phyloP scores from a whole-genome alignment of 2,329 filamentous ascomycete species.

The Pseudogymnoascus sp. region DNA sequence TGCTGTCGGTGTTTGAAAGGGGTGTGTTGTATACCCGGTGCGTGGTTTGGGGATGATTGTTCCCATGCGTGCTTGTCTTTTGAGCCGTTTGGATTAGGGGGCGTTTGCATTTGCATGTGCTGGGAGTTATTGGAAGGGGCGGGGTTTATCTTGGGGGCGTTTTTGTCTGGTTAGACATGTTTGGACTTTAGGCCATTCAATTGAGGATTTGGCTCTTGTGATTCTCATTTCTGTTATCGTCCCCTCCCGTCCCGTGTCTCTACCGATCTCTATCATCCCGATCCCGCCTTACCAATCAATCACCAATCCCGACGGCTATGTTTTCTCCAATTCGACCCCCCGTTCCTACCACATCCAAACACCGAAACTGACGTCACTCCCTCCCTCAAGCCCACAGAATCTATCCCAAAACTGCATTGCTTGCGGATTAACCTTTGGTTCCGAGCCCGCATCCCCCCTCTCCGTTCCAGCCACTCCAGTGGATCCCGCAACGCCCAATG shows the following conservation, averaged over 20 bases:
- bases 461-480: not conserved
- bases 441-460: not conserved
- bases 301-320: not conserved
- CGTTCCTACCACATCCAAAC: not conserved
- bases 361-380: not conserved
- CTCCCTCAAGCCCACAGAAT: not conserved
- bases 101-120: constrained; percentile 4
- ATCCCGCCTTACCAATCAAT: not conserved
- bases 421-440: constrained; percentile 1
- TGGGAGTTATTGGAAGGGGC: not conserved
- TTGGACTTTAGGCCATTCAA: not conserved
- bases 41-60: not conserved
- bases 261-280: not conserved
- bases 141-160: not conserved
- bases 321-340: not conserved
- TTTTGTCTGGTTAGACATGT: not conserved
- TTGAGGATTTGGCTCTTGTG: not conserved
- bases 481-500: not conserved
- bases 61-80: not conserved
- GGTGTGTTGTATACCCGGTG: not conserved
- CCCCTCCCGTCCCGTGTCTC: not conserved
- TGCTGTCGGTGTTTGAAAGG: constrained; percentile 6
- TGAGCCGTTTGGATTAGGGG: not conserved
- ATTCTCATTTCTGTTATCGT: not conserved
- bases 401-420: not conserved